A percentile compares a stretch with the other conserved stretches of the same genome.
phyloP scores from a whole-genome alignment of 169 alveolate genomes.

The Besnoitia besnoiti region DNA sequence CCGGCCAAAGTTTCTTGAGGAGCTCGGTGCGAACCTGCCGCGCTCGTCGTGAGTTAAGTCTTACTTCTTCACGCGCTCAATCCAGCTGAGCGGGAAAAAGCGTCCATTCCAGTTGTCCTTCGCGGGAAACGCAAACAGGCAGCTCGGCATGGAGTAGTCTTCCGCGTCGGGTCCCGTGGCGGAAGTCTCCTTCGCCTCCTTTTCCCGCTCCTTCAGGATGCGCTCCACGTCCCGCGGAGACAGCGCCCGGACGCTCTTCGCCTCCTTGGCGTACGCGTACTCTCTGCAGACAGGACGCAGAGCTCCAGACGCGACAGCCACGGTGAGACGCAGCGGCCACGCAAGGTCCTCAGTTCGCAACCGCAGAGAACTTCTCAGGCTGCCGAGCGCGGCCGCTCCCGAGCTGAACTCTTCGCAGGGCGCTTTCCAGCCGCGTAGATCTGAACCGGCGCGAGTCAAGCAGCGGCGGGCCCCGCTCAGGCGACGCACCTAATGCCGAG shows the following conservation, averaged over 20 bases:
- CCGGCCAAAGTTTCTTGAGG: too few relatives aligned
- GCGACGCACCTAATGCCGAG: conserved; percentile 72
- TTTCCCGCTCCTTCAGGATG: conserved; percentile 51
- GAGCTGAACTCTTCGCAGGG: not conserved
- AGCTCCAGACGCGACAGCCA: too few relatives aligned
- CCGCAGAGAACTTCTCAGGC: conserved; percentile 56
- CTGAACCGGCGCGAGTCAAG: too few relatives aligned
- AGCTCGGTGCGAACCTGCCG: too few relatives aligned
- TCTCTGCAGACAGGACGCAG: conserved; percentile 39
- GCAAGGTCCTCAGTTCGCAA: not conserved
- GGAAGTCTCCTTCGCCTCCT: not conserved
- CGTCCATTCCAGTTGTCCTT: conserved; percentile 75
- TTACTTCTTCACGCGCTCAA: conserved; percentile 62
- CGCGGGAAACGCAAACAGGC: conserved; percentile 75
- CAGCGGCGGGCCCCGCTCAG: not conserved
- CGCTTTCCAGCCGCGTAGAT: too few relatives aligned
- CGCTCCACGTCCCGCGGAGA: conserved; percentile 61
- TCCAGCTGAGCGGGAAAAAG: conserved; percentile 69
- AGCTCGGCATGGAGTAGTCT: not conserved
- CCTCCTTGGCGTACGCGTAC: conserved; percentile 36
- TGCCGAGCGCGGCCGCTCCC: conserved; percentile 66
- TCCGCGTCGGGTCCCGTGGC: not conserved
- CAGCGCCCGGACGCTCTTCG: conserved; percentile 35
- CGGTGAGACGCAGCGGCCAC: too few relatives aligned
- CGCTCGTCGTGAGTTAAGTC: too few relatives aligned